Evolutionary conservation across 305 asterid species (phyloP).

Genomic region (Rubia occidens): DNA sequence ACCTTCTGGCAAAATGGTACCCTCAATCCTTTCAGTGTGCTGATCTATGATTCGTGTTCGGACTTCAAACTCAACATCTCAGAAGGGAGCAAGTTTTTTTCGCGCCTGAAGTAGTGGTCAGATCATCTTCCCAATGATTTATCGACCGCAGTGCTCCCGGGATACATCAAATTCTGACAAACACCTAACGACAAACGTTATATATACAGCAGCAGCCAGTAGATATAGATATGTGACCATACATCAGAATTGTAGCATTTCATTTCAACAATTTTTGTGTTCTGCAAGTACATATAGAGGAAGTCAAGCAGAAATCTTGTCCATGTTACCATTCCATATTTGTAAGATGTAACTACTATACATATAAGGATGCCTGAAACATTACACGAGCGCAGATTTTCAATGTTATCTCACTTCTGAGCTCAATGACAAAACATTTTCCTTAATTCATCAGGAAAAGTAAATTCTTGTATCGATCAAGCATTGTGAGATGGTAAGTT

Average conservation of each 20-base stretch:
- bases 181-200: neutral
- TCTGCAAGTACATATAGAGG: neutral
- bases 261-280: neutral
- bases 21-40: conserved; percentile 55
- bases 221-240: neutral
- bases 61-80: neutral
- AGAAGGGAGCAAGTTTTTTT: neutral
- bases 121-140: neutral
- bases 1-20: conserved; percentile 64
- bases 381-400: neutral
- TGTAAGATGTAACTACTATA: no score
- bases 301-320: neutral
- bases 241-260: neutral
- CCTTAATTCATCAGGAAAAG: neutral
- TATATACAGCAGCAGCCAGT: neutral
- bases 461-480: neutral
- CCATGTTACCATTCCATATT: neutral
- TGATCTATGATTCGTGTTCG: conserved; percentile 8
- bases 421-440: neutral
- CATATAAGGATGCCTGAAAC: no score
- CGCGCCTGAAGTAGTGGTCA: neutral
- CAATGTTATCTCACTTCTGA: neutral
- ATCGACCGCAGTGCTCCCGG: neutral
- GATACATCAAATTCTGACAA: conserved; percentile 8
- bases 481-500: neutral